phyloP scores from a whole-genome alignment of 2,329 filamentous ascomycete species.

The Penicillium freii region DNA sequence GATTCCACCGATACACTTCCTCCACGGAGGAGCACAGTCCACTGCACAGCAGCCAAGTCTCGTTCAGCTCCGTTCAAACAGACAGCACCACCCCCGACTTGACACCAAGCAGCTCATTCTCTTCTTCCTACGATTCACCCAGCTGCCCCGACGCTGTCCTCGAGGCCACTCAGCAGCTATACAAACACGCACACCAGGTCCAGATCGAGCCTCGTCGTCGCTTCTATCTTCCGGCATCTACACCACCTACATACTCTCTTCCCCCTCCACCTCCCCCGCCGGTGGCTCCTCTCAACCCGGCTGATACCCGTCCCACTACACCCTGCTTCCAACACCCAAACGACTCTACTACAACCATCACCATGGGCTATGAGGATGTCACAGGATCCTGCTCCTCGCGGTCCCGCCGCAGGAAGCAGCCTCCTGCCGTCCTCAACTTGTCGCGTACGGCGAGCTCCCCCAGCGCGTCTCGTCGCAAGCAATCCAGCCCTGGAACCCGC shows the following conservation, averaged over 20 bases:
- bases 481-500: slow-evolving; percentile 24
- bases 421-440: slow-evolving; percentile 33
- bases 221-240: slow-evolving; percentile 28
- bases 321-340: slow-evolving; percentile 19
- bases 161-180: slow-evolving; percentile 30
- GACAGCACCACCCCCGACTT: slow-evolving; percentile 36
- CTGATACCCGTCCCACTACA: slow-evolving; percentile 24
- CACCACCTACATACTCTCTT: slow-evolving; percentile 23
- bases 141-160: slow-evolving; percentile 30
- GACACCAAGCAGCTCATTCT: slow-evolving; percentile 42
- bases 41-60: slow-evolving; percentile 33
- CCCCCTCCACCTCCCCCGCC: slow-evolving; percentile 24
- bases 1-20: slow-evolving; percentile 29
- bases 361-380: slow-evolving; percentile 30
- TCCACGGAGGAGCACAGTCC: slow-evolving; percentile 24
- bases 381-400: slow-evolving; percentile 29
- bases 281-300: slow-evolving; percentile 24
- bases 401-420: slow-evolving; percentile 32
- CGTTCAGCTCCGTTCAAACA: slow-evolving; percentile 35
- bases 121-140: slow-evolving; percentile 35
- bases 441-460: slow-evolving; percentile 24
- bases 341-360: slow-evolving; percentile 30
- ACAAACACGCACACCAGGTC: slow-evolving; percentile 24
- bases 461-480: slow-evolving; percentile 23
- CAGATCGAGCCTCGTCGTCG: slow-evolving; percentile 18